Conservation (phyloP, 2,329 filamentous ascomycete species). For the Fusarium drepaniforme region DNA sequence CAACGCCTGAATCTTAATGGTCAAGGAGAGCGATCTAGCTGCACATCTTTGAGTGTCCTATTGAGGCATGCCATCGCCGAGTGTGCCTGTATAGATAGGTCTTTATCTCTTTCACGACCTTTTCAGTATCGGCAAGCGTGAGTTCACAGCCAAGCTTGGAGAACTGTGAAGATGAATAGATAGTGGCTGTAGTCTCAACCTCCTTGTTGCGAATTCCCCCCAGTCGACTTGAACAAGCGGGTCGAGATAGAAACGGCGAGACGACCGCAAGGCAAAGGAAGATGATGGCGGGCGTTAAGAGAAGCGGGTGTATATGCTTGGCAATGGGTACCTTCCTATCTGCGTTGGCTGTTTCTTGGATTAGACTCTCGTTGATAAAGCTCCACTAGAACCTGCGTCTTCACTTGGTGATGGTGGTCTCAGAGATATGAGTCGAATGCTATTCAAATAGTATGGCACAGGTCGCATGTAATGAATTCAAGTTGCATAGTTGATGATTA, state of each 20-base stretch:
- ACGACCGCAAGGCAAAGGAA: no score
- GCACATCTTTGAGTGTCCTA: background rate
- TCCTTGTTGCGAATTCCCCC: background rate
- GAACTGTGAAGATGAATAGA: background rate
- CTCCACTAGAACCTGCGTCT: background rate
- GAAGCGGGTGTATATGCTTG: background rate
- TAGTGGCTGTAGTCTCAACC: background rate
- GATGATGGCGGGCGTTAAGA: background rate
- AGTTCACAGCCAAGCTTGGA: background rate
- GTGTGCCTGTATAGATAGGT: background rate
- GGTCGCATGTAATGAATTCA: no score
- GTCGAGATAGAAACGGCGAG: no score
- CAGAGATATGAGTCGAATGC: background rate
- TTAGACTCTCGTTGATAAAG: background rate
- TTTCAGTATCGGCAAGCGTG: background rate
- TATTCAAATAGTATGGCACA: background rate
- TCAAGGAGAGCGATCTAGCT: background rate
- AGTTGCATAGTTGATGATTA: no score
- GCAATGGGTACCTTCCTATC: background rate
- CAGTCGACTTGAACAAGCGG: background rate
- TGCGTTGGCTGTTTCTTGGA: background rate
- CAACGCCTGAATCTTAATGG: background rate
- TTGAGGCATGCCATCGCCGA: background rate
- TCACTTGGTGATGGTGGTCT: background rate
- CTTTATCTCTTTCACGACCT: background rate